These are phyloP conservation scores for Penicillium egyptiacum DNA, from an alignment of 495 filamentous ascomycete genomes.

Conservation along the genomic window DNA sequence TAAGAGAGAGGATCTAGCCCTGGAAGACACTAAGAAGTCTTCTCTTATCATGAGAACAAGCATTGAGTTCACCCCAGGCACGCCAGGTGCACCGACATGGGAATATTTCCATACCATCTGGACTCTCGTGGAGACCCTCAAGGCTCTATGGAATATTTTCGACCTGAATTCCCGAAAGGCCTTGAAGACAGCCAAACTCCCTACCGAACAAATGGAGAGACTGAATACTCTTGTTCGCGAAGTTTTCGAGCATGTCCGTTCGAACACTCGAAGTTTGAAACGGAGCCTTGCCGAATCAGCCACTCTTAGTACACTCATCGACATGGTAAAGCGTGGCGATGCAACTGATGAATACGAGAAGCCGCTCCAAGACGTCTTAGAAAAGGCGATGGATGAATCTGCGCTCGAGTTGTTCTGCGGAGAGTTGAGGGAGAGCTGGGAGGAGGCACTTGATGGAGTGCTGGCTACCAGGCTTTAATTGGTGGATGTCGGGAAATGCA, in stretches of 20 bases:
- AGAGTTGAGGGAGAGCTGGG: conserved; percentile 50
- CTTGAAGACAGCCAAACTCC: conserved; percentile 34
- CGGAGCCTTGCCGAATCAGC: conserved; percentile 39
- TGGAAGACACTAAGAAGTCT: conserved; percentile 23
- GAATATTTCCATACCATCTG: conserved; percentile 40
- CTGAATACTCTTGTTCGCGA: conserved; percentile 30
- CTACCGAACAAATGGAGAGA: conserved; percentile 36
- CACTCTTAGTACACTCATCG: conserved; percentile 37
- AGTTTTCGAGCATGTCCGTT: conserved; percentile 34
- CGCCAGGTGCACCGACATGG: conserved; percentile 43
- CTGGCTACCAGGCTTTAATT: conserved; percentile 36
- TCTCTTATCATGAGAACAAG: conserved; percentile 28
- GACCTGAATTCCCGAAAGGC: conserved; percentile 34
- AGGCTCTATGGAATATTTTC: conserved; percentile 36
- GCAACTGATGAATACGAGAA: conserved; percentile 24
- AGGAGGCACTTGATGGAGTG: conserved; percentile 43
- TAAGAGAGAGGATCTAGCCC: conserved; percentile 29
- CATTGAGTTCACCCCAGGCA: conserved; percentile 23
- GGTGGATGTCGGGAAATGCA: neutral
- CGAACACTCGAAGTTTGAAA: conserved; percentile 39
- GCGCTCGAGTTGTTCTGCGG: conserved; percentile 45
- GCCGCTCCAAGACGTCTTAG: conserved; percentile 34
- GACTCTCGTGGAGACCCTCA: conserved; percentile 41
- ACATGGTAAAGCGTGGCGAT: conserved; percentile 35
- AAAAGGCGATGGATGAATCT: conserved; percentile 36